A percentile compares a stretch with the other conserved stretches of the same genome.
phyloP scores from a whole-genome alignment of 441 rosid genomes.

The Erodium moschatum region DNA sequence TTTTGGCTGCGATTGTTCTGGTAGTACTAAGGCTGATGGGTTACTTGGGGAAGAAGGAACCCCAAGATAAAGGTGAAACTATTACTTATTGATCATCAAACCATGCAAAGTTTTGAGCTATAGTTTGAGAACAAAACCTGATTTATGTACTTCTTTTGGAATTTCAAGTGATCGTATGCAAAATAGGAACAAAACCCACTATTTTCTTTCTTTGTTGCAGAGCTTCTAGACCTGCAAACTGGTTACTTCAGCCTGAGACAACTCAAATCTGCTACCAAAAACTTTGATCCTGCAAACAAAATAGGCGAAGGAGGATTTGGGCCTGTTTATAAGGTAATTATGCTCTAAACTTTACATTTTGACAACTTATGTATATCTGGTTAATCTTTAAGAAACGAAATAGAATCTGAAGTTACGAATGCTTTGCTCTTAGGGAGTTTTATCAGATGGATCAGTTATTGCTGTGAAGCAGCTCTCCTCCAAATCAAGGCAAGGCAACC shows the following conservation, averaged over 20 bases:
- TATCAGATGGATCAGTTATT: conserved; percentile 56
- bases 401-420: background rate
- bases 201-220: conserved; percentile 21
- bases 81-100: conserved; percentile 1
- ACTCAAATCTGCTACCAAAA: conserved; percentile 66
- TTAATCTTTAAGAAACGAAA: background rate
- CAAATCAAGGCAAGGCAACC: conserved; percentile 65
- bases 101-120: background rate
- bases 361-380: too few relatives aligned
- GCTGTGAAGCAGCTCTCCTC: conserved; percentile 69
- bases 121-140: background rate
- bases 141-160: too few relatives aligned
- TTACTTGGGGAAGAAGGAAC: conserved; percentile 10
- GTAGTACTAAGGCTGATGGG: conserved; percentile 7
- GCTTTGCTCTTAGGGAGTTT: conserved; percentile 38
- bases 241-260: conserved; percentile 57
- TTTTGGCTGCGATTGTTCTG: conserved; percentile 11
- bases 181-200: too few relatives aligned
- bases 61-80: conserved; percentile 14
- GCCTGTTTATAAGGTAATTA: conserved; percentile 52
- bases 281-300: conserved; percentile 54
- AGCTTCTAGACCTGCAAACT: conserved; percentile 59
- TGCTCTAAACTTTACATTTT: background rate
- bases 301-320: conserved; percentile 91
- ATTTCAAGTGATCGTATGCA: too few relatives aligned